Evolutionary conservation across 257 asterid genomes (phyloP).

Genomic region (Eucommia ulmoides): DNA sequence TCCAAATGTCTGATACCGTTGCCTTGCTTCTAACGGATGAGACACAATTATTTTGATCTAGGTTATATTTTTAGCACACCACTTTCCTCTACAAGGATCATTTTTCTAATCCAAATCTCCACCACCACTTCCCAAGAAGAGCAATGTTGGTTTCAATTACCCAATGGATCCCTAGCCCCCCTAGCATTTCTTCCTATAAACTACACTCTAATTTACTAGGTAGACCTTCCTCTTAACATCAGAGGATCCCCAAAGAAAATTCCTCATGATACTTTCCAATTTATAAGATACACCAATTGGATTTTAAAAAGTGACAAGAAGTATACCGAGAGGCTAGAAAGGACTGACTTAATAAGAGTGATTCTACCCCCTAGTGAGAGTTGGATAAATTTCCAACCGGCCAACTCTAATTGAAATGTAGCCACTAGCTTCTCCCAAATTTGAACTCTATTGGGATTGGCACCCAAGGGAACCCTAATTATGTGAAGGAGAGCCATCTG

Average conservation of each 20-base stretch:
- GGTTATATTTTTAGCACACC: too few relatives aligned
- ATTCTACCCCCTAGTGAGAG: background rate
- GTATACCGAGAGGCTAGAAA: background rate
- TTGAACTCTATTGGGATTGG: background rate
- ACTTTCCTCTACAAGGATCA: too few relatives aligned
- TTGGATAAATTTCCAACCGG: background rate
- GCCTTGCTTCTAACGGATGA: too few relatives aligned
- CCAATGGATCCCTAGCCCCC: background rate
- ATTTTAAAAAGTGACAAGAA: background rate
- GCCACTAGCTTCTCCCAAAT: background rate
- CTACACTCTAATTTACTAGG: background rate
- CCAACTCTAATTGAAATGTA: background rate
- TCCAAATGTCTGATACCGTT: too few relatives aligned
- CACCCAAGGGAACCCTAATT: background rate
- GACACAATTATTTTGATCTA: too few relatives aligned
- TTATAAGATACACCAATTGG: background rate
- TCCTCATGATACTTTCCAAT: background rate
- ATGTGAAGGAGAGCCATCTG: background rate
- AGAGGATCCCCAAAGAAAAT: background rate
- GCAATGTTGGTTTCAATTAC: too few relatives aligned
- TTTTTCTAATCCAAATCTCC: too few relatives aligned
- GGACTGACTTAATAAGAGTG: background rate
- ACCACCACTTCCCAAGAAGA: too few relatives aligned
- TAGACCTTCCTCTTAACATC: background rate
- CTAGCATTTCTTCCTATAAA: background rate